Conservation (phyloP, 306 rosid genomes). For the Prosopis cineraria region DNA sequence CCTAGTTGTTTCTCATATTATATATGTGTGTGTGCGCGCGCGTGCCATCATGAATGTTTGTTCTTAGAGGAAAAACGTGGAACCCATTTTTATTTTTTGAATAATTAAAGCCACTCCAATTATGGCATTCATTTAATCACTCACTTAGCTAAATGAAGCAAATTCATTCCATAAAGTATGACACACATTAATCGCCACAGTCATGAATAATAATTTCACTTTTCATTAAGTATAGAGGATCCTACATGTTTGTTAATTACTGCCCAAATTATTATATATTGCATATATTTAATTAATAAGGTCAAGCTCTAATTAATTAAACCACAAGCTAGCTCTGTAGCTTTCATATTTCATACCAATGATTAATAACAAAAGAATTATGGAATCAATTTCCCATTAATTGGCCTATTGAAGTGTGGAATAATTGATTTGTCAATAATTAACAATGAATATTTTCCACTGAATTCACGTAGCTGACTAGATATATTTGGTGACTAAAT, state of each 20-base stretch:
- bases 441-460: background rate
- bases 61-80: background rate
- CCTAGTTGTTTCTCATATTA: conserved; percentile 3
- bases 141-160: conserved; percentile 32
- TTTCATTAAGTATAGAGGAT: conserved; percentile 2
- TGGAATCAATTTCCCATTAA: background rate
- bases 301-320: background rate
- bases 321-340: background rate
- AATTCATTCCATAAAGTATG: conserved; percentile 16
- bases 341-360: conserved; percentile 2
- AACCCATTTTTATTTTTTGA: background rate
- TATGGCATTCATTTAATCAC: conserved; percentile 24
- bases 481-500: background rate
- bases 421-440: background rate
- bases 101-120: background rate
- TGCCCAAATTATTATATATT: background rate
- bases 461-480: background rate
- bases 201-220: conserved; percentile 6
- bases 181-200: background rate
- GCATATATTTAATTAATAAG: background rate
- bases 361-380: background rate
- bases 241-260: background rate
- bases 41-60: conserved; percentile 26
- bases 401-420: background rate
- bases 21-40: too few species aligned